Evolutionary conservation across 2,329 filamentous ascomycete species (phyloP), one percentile per base, ranked within the genome.

Genomic region (Biscogniauxia marginata): DNA sequence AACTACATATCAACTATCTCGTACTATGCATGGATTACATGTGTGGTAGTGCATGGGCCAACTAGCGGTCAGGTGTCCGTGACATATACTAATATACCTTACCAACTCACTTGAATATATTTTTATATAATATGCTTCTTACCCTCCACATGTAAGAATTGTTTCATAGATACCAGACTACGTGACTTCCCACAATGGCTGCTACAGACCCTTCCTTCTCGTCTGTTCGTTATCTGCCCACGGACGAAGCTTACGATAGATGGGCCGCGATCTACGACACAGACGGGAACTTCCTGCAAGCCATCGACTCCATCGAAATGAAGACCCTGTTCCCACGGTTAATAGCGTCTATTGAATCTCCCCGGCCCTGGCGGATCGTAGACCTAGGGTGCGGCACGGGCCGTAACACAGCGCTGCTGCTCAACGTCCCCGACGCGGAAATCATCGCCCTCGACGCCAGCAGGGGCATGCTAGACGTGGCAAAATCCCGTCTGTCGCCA

Each of bases 321-420:
- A 66, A 70, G 13, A 64, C 65, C 1, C 66, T 85, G 0, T 75
- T 88, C 0, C 79, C 82, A 0, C 60, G 67, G 0, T 79, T 84
- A 46, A 63, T 85, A 3, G 55, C 64, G 2, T 65, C 67, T 9
- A 65, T 75, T 47, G 57, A 54, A 44, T 60, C 62, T 16, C 49
- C 63, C 43, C 62, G 63, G 45, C 65, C 67, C 2, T 61, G 75
- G 51, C 76, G 72, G 25, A 63, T 85, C 23, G 72, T 87, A n/a
- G 85, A 88, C 63, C 72, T 88, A 1, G 86, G 85, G 21, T 87
- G 84, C 64, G 86, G 86, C 2, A 89, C 86, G 0, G 85, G 84
- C 1, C 77, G 86, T 34, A 88, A 85, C 62, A 88, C 85, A 0
- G 58, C 77, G 2, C 82, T 81, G 44, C 73, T 88, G 1, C 65